These are phyloP conservation scores for Phytopythium aichiense DNA, from an alignment of 352 stramenopile species.

Conservation along the genomic window DNA sequence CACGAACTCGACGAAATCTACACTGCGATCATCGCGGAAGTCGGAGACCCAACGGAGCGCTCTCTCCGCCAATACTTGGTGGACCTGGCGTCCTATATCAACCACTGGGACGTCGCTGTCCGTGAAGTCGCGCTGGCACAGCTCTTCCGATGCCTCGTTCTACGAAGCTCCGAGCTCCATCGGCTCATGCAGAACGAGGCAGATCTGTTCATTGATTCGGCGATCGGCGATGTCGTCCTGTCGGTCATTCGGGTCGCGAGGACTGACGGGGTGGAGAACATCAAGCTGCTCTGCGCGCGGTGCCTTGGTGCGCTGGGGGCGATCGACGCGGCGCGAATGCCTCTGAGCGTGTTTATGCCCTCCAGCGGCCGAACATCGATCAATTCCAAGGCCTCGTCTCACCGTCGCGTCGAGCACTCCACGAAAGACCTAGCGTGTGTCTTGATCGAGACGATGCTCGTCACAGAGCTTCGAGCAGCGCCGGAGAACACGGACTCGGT, in stretches of 20 bases:
- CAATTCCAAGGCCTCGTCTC: constrained; percentile 10
- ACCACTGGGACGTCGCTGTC: constrained; percentile 76
- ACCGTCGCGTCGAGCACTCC: constrained; percentile 48
- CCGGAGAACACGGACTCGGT: constrained; percentile 80
- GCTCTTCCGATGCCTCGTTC: constrained; percentile 58
- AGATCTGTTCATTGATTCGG: constrained; percentile 57
- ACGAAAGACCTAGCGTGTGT: constrained; percentile 80
- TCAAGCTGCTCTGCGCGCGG: constrained; percentile 69
- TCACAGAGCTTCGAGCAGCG: constrained; percentile 80
- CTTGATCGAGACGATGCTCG: constrained; percentile 78
- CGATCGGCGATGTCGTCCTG: constrained; percentile 52
- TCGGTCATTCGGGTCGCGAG: constrained; percentile 66
- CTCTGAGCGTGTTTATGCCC: constrained; percentile 58
- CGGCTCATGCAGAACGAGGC: constrained; percentile 67
- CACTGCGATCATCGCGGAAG: constrained; percentile 42
- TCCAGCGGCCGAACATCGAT: constrained; percentile 14
- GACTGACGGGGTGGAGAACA: constrained; percentile 54
- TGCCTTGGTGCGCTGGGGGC: constrained; percentile 75
- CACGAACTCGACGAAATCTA: constrained; percentile 68
- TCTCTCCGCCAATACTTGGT: constrained; percentile 48
- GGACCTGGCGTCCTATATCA: constrained; percentile 56
- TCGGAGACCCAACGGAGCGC: constrained; percentile 48
- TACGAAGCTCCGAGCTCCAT: constrained; percentile 55
- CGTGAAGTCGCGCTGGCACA: constrained; percentile 74
- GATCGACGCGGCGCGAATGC: constrained; percentile 76